Evolutionary conservation across 306 rosid genomes (phyloP).

Genomic region (Fragaria ananassa): DNA sequence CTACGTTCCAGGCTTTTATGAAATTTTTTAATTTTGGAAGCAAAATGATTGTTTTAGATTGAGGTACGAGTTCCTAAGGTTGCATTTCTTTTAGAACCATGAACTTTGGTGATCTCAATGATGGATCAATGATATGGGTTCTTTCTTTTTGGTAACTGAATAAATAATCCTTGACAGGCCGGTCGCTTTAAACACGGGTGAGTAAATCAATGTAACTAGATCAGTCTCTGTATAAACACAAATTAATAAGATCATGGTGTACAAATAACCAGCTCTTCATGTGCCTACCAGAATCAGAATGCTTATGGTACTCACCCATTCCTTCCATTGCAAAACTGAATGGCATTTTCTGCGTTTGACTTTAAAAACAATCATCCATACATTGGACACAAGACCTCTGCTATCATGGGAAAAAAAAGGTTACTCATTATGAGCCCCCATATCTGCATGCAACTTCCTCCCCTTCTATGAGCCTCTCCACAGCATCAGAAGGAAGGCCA

Average conservation of each 20-base stretch:
- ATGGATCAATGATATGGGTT: no score
- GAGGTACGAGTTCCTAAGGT: no score
- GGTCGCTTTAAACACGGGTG: neutral
- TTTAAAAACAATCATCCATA: neutral
- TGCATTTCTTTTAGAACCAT: no score
- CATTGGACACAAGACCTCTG: neutral
- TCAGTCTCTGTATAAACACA: neutral
- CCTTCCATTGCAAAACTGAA: neutral
- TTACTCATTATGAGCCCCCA: slow-evolving; percentile 46
- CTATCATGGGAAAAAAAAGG: slow-evolving; percentile 31
- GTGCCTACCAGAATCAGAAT: neutral
- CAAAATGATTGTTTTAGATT: no score
- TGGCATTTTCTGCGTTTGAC: slow-evolving; percentile 14
- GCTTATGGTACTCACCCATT: neutral
- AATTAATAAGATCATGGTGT: neutral
- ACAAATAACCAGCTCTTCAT: neutral
- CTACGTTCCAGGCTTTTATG: no score
- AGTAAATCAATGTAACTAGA: neutral
- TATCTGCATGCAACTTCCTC: slow-evolving; percentile 61
- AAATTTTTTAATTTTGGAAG: no score
- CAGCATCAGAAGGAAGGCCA: slow-evolving; percentile 71
- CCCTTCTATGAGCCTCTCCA: slow-evolving; percentile 81
- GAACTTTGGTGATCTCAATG: no score
- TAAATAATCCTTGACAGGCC: neutral
- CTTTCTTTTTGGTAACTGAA: no score